phyloP scores from a whole-genome alignment of 2,329 filamentous ascomycete species.

The Aspergillus nomiae region DNA sequence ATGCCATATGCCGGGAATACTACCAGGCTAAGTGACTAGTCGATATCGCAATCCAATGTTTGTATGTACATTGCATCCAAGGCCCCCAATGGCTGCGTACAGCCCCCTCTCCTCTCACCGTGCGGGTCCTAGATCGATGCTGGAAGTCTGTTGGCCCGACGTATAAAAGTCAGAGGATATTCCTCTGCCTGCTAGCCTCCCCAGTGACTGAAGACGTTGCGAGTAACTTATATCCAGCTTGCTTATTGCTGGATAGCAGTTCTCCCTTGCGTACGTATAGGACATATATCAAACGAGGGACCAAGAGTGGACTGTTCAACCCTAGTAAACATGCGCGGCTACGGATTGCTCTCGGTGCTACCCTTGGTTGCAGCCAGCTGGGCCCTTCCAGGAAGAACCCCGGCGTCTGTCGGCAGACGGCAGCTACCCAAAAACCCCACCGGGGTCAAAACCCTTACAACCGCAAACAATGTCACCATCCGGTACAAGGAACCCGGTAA shows the following conservation, averaged over 20 bases:
- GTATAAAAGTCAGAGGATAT: slow-evolving; percentile 4
- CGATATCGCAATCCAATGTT: not conserved
- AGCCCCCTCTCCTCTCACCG: slow-evolving; percentile 7
- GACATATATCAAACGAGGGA: not conserved
- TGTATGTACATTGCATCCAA: not conserved
- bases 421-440: slow-evolving; percentile 41
- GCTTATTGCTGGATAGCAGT: not conserved
- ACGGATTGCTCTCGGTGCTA: slow-evolving; percentile 22
- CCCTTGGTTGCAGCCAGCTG: slow-evolving; percentile 22
- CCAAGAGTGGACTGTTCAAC: not conserved
- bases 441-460: slow-evolving; percentile 41
- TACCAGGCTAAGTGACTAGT: slow-evolving; percentile 9
- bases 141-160: not conserved
- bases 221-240: not conserved
- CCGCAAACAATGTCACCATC: slow-evolving; percentile 52
- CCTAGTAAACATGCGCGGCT: slow-evolving; percentile 23
- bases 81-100: not conserved
- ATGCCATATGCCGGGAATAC: not conserved
- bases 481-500: slow-evolving; percentile 61
- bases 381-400: slow-evolving; percentile 8
- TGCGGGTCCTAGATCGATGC: not conserved
- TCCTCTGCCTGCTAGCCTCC: not conserved
- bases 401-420: slow-evolving; percentile 22
- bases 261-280: not conserved
- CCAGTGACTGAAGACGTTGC: not conserved